A percentile compares a stretch with the other conserved stretches of the same genome.
phyloP scores from a whole-genome alignment of 176 grass and related monocot genomes.

The Phyllostachys edulis region DNA sequence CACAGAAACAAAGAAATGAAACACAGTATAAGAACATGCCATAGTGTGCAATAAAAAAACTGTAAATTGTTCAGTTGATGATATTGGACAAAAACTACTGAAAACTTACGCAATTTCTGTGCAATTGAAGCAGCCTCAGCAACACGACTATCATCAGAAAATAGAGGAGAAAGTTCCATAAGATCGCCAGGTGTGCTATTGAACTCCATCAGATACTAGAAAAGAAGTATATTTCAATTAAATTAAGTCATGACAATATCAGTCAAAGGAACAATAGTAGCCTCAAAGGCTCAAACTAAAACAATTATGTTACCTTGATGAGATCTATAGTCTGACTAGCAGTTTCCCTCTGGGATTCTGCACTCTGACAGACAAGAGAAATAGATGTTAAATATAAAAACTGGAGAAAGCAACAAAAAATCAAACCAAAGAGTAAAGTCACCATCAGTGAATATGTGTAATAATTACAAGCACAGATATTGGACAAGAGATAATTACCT shows the following conservation, averaged over 20 bases:
- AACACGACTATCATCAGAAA: conserved; percentile 96
- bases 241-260: conserved; percentile 1
- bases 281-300: conserved; percentile 1
- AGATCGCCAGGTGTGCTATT: conserved; percentile 99
- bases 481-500: conserved; percentile 55
- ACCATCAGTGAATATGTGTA: conserved; percentile 14
- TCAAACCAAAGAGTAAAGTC: conserved; percentile 23
- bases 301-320: conserved; percentile 66
- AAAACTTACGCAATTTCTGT: conserved; percentile 90
- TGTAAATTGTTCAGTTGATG: background rate
- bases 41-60: background rate
- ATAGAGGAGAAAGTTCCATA: conserved; percentile 98
- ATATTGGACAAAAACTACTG: background rate
- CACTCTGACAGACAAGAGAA: conserved; percentile 58
- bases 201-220: conserved; percentile 99
- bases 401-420: background rate
- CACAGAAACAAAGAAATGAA: conserved; percentile 23
- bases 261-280: conserved; percentile 15
- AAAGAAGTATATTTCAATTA: conserved; percentile 18
- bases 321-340: conserved; percentile 99
- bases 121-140: conserved; percentile 99
- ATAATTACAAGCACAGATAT: conserved; percentile 25
- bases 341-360: conserved; percentile 98
- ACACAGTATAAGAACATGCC: background rate
- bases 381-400: conserved; percentile 22